Evolutionary conservation across 495 filamentous ascomycete species (phyloP).

Genomic region (Lineolata rhizophorae): DNA sequence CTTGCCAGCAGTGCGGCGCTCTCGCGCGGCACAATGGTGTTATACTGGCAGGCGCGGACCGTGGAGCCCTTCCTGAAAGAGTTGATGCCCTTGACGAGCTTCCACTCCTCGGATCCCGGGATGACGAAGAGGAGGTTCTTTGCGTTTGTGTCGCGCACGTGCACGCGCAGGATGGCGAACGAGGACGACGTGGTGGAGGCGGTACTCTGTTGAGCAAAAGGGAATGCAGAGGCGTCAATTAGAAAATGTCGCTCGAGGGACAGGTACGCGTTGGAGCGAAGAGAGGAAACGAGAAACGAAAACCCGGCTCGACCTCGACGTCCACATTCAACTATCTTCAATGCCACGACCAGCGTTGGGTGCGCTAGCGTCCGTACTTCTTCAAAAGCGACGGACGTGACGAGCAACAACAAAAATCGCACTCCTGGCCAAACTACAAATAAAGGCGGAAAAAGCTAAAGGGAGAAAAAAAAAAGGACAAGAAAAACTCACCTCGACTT

Average conservation of each 20-base stretch:
- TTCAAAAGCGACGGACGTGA: not conserved
- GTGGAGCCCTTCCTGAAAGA: constrained; percentile 49
- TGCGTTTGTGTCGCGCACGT: constrained; percentile 61
- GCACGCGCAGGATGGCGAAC: constrained; percentile 58
- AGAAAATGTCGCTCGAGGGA: too few species aligned
- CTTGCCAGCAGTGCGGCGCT: too few species aligned
- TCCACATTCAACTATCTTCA: too few species aligned
- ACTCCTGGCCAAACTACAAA: not conserved
- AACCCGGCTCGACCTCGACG: too few species aligned
- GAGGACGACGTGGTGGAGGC: constrained; percentile 26
- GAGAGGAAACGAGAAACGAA: too few species aligned
- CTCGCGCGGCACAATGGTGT: too few species aligned
- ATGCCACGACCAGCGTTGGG: not conserved
- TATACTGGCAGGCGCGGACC: constrained; percentile 11
- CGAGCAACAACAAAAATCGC: not conserved
- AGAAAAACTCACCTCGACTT: constrained; percentile 53
- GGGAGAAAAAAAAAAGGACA: constrained; percentile 2
- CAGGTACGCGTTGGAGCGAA: too few species aligned
- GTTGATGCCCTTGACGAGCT: constrained; percentile 64
- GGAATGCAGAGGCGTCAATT: not conserved
- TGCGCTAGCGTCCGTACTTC: not conserved
- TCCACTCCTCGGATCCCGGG: constrained; percentile 73
- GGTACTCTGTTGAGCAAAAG: constrained; percentile 22
- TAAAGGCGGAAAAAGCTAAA: constrained; percentile 1
- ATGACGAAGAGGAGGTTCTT: constrained; percentile 69